phyloP scores from a whole-genome alignment of 805 yeast genomes.

The Schizosaccharomyces osmophilus region DNA sequence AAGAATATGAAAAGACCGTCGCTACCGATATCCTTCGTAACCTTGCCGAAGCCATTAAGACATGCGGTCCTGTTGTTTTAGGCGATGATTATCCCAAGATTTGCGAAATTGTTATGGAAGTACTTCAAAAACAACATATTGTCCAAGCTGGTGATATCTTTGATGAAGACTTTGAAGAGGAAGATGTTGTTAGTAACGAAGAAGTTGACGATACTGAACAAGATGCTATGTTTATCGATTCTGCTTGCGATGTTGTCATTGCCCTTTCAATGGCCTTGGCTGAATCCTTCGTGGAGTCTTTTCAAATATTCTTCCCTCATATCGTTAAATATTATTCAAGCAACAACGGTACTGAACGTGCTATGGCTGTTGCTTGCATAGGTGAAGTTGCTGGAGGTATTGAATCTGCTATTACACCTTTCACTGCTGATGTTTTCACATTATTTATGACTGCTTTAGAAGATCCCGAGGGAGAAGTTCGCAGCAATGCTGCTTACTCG shows the following conservation, averaged over 20 bases:
- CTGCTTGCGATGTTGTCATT: conserved; percentile 66
- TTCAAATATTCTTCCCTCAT: conserved; percentile 43
- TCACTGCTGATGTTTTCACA: conserved; percentile 42
- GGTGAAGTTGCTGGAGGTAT: conserved; percentile 72
- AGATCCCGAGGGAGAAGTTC: conserved; percentile 52
- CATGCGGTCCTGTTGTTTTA: conserved; percentile 47
- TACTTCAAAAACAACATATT: conserved; percentile 61
- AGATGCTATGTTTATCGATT: conserved; percentile 53
- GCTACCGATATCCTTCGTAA: conserved; percentile 57
- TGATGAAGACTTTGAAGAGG: conserved; percentile 19
- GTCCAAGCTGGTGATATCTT: conserved; percentile 63
- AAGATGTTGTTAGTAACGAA: conserved; percentile 31
- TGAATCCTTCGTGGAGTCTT: conserved; percentile 49
- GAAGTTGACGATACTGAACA: conserved; percentile 16
- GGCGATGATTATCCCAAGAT: conserved; percentile 37
- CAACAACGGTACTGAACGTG: conserved; percentile 50
- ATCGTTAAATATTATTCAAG: conserved; percentile 33
- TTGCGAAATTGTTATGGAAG: conserved; percentile 43
- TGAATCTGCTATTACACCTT: conserved; percentile 35
- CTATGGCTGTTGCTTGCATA: conserved; percentile 62
- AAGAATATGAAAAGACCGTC: conserved; percentile 56
- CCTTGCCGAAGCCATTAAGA: conserved; percentile 38
- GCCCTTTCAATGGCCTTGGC: conserved; percentile 55
- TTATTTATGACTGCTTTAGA: conserved; percentile 44
- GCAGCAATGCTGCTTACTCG: conserved; percentile 91